These are phyloP conservation scores for Mortierella sp. DNA, from an alignment of 371 early-diverging fungal genomes.

Conservation along the genomic window DNA sequence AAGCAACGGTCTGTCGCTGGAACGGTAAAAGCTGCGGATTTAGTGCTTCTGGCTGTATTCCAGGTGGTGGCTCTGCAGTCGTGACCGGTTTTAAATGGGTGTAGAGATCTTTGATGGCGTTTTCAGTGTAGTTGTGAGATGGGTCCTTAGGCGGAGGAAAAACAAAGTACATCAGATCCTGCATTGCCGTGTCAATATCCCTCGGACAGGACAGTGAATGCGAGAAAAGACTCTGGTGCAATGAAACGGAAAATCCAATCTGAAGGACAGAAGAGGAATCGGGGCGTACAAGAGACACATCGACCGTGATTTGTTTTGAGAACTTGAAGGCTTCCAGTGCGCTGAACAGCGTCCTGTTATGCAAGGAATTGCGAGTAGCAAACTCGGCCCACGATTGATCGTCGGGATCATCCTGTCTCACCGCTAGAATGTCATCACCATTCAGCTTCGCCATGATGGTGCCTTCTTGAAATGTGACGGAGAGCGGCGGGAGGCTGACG, in stretches of 20 bases:
- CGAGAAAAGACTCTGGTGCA: conserved; percentile 10
- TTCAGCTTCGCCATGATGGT: conserved; percentile 11
- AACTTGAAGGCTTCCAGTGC: conserved; percentile 5
- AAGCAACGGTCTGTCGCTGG: conserved; percentile 29
- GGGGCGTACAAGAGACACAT: not conserved
- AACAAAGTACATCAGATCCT: conserved; percentile 24
- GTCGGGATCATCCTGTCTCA: conserved; percentile 17
- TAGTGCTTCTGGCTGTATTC: conserved; percentile 20
- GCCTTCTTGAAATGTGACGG: conserved; percentile 12
- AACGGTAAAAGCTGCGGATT: conserved; percentile 26
- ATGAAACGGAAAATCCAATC: conserved; percentile 3
- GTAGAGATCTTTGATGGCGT: conserved; percentile 40
- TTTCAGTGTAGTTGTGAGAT: conserved; percentile 4
- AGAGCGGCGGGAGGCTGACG: not conserved
- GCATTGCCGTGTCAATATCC: conserved; percentile 5
- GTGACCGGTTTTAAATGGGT: conserved; percentile 18
- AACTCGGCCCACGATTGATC: conserved; percentile 15
- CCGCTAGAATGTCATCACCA: conserved; percentile 5
- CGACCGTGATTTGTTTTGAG: not conserved
- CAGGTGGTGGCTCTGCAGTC: conserved; percentile 6
- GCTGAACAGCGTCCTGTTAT: conserved; percentile 10
- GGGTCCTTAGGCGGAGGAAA: conserved; percentile 8
- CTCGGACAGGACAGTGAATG: conserved; percentile 1
- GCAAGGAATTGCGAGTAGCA: not conserved
- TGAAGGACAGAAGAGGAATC: not conserved